Evolutionary conservation across 2,329 filamentous ascomycete species (phyloP).

Genomic region (Tolypocladium pustulatum): DNA sequence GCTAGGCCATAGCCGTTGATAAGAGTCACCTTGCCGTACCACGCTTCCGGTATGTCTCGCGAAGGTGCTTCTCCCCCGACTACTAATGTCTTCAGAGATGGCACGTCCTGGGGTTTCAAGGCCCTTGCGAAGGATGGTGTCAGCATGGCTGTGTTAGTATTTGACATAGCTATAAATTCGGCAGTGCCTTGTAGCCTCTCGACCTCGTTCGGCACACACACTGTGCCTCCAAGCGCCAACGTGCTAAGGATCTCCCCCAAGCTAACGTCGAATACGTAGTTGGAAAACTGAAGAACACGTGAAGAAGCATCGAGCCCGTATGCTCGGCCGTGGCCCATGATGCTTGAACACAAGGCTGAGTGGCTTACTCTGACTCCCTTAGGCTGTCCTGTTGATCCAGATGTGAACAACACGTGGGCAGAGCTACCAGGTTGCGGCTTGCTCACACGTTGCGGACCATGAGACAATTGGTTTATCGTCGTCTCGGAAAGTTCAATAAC

Average conservation of each 20-base stretch:
- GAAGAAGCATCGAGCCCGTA: conserved; percentile 34
- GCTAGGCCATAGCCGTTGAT: conserved; percentile 10
- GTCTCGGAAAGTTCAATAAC: neutral
- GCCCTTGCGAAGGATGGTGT: conserved; percentile 6
- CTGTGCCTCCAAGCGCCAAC: conserved; percentile 8
- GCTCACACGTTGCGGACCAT: neutral
- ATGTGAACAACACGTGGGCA: conserved; percentile 16
- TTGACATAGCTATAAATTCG: neutral
- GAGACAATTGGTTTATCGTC: neutral
- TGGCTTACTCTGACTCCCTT: conserved; percentile 28
- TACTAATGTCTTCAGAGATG: conserved; percentile 3
- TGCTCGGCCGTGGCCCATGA: conserved; percentile 33
- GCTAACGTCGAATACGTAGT: conserved; percentile 38
- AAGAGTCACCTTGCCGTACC: conserved; percentile 7
- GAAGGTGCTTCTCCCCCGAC: conserved; percentile 7
- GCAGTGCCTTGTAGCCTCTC: conserved; percentile 4
- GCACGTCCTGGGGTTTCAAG: conserved; percentile 6
- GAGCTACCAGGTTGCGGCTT: neutral
- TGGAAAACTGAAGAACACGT: conserved; percentile 41
- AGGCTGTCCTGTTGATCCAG: conserved; percentile 14
- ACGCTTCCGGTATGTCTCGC: conserved; percentile 1
- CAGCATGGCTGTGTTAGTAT: neutral
- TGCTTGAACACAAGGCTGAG: conserved; percentile 38
- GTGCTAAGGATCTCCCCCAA: conserved; percentile 17
- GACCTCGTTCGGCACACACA: conserved; percentile 11